Conservation (phyloP, 2,329 filamentous ascomycete genomes). For the Huntiella moniliformis region DNA sequence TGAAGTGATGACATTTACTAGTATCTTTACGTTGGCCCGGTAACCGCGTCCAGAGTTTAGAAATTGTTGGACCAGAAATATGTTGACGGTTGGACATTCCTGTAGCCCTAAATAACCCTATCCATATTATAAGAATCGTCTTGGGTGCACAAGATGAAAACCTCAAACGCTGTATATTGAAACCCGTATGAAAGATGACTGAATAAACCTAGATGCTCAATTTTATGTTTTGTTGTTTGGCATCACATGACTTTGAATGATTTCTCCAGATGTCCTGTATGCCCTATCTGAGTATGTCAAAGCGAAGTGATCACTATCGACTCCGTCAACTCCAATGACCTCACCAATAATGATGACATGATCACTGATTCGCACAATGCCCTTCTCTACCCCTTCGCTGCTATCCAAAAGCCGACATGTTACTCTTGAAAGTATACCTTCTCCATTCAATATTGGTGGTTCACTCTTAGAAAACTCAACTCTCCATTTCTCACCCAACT, state of each 20-base stretch:
- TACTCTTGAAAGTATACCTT: slow-evolving; percentile 34
- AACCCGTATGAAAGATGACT: too few species aligned
- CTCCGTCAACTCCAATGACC: slow-evolving; percentile 26
- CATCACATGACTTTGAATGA: slow-evolving; percentile 16
- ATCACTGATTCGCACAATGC: slow-evolving; percentile 29
- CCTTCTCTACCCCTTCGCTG: slow-evolving; percentile 17
- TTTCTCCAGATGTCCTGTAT: slow-evolving; percentile 26
- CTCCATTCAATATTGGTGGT: slow-evolving; percentile 27
- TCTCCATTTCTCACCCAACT: slow-evolving; percentile 11
- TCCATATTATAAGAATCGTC: too few species aligned
- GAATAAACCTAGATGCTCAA: background rate
- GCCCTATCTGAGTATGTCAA: slow-evolving; percentile 30
- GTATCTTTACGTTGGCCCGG: too few species aligned
- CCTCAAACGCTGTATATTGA: too few species aligned
- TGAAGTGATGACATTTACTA: too few species aligned
- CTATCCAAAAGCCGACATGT: slow-evolving; percentile 25
- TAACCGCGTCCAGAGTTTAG: too few species aligned
- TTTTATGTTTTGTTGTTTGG: slow-evolving; percentile 7
- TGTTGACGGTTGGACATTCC: too few species aligned
- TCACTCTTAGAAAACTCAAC: slow-evolving; percentile 3
- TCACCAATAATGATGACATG: slow-evolving; percentile 35
- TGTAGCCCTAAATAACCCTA: too few species aligned
- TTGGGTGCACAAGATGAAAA: too few species aligned
- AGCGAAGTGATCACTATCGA: slow-evolving; percentile 19
- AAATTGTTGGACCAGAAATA: too few species aligned